phyloP scores from a whole-genome alignment of 257 asterid genomes.

The Primulina eburnea region DNA sequence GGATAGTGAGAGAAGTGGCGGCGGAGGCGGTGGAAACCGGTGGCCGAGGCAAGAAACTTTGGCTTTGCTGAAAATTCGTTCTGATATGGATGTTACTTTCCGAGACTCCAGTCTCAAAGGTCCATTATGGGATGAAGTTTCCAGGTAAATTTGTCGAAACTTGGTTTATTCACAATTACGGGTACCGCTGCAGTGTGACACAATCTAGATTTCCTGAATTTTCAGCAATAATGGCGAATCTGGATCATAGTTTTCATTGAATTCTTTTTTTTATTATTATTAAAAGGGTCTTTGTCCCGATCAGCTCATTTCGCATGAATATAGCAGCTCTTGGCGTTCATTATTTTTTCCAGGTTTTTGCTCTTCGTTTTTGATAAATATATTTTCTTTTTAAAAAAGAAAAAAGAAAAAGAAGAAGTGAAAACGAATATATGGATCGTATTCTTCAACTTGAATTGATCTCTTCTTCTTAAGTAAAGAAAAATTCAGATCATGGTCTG shows the following conservation, averaged over 20 bases:
- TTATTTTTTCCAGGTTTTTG: constrained; percentile 40
- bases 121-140: constrained; percentile 97
- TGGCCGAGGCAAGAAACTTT: constrained; percentile 97
- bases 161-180: constrained; percentile 5
- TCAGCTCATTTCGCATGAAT: constrained; percentile 33
- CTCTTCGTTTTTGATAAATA: constrained; percentile 32
- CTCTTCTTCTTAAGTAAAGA: not conserved
- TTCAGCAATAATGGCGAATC: constrained; percentile 26
- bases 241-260: constrained; percentile 37
- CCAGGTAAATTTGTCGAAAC: constrained; percentile 44
- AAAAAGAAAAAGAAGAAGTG: no score
- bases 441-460: constrained; percentile 19
- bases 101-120: constrained; percentile 87
- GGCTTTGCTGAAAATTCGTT: constrained; percentile 75
- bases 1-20: constrained; percentile 45
- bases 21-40: constrained; percentile 72
- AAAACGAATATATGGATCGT: constrained; percentile 9
- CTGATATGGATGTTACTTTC: constrained; percentile 83
- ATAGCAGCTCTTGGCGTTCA: constrained; percentile 42
- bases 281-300: constrained; percentile 19
- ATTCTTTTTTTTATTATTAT: constrained; percentile 21
- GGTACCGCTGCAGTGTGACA: constrained; percentile 20
- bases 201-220: constrained; percentile 27
- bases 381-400: constrained; percentile 30
- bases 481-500: not conserved